Base-by-base conservation (phyloP, 345 rosid genomes). In the Citrus cavaleriei region DNA sequence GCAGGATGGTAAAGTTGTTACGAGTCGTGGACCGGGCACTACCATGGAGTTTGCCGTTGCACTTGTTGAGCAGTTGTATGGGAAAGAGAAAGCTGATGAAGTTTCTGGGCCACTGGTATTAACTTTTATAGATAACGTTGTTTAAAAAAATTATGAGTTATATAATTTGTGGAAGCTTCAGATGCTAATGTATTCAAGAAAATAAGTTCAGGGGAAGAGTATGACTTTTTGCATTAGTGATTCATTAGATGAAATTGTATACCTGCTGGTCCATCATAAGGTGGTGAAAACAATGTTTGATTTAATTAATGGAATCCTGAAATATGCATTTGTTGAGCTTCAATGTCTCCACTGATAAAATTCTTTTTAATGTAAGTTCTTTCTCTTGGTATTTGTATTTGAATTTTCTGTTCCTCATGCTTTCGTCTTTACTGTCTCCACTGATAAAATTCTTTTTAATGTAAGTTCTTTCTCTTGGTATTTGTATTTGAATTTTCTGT, bases 21-120 rank as follows among this genome's bases (percentile, higher is more conserved):
- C 99, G 21, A 96, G 97, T 78, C 90, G 95, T 42, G 93, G 93
- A 66, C 95, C 99, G 51, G 98, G 97, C 75, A 96, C 97, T 78
- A 89, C 98, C 61, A 89, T 96, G 85, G 97, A 96, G 84, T 94
- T 90, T 86, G 88, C 95, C 54, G 78, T 96, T 69, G 83, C 93
- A 18, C 86, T 93, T 68, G 85, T 91, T 35, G 93, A 92, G 78
- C 91, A 89, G 77, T 81, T 96, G 87, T 93, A 58, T 79, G 98
- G 98, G 22, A 90, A 94, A 87, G 93, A 89, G 59, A 92, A 86
- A 84, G 95, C 94, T 75, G 84, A 78, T 63, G 91, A 93, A 88
- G 89, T 94, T 80, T 83, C 89, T 16, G 91, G 89, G 65, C 91
- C 92, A 35, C 68, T 95, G 96, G 98, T 95, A 89, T n/a, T 14